These are phyloP conservation scores for Setomelanomma holmii DNA, from an alignment of 2,329 filamentous ascomycete species.

Conservation along the genomic window DNA sequence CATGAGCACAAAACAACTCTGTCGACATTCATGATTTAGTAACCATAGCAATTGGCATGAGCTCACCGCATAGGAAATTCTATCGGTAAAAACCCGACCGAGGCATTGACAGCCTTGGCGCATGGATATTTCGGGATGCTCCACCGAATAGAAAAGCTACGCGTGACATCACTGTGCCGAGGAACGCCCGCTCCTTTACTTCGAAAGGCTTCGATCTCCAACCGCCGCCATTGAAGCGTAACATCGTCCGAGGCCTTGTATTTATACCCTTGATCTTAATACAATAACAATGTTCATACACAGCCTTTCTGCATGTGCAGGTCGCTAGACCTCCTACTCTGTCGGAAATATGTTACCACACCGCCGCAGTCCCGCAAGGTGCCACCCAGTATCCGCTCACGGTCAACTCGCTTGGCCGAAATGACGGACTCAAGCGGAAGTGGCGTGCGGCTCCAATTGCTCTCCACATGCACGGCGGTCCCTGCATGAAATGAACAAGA, in stretches of 20 bases:
- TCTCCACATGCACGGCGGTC: neutral
- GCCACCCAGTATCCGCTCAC: neutral
- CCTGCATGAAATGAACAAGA: neutral
- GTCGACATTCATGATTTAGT: no score
- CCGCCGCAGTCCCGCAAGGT: no score
- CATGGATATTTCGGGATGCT: neutral
- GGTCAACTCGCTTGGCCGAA: neutral
- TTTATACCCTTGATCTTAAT: no score
- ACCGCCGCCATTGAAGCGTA: neutral
- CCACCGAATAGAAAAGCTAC: neutral
- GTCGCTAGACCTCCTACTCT: no score
- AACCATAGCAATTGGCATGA: no score
- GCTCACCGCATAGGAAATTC: no score
- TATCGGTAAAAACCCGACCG: neutral
- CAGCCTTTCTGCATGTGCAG: no score
- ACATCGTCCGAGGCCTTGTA: constrained; percentile 1
- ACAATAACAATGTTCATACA: no score
- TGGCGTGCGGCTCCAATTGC: constrained; percentile 25
- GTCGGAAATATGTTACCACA: no score
- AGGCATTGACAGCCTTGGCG: neutral
- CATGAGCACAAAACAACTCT: no score
- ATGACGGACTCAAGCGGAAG: constrained; percentile 11
- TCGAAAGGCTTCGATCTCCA: neutral
- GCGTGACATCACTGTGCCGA: neutral
- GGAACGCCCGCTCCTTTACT: neutral